Evolutionary conservation across 2,329 filamentous ascomycete genomes (phyloP), one percentile per base, ranked within the genome.

Genomic region (Aspergillus luchuensis): DNA sequence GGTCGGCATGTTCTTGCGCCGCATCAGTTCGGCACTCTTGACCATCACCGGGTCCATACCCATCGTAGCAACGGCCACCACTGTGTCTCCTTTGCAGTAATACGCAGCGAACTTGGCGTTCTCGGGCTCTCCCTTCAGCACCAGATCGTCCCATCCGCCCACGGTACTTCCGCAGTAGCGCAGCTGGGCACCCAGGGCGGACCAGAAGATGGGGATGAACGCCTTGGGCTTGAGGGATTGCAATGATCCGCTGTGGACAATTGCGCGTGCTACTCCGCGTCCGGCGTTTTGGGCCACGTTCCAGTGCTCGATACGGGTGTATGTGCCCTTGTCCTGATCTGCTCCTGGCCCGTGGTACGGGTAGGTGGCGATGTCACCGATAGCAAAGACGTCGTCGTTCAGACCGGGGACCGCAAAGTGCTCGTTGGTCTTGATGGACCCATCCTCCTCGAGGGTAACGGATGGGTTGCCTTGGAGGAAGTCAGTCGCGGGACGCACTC

Each of bases 161-260:
- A 82, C 79, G 0, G 93, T 92, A 79, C 94, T 95, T 11, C 95
- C 95, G 72, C 92, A 97, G 82, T 99, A 99, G 49, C 95, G 87
- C 69, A 99, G 78, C 79, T 99, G 95, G 5, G 88, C 85, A 5
- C 93, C 92, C 5, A 99, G 80, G 0, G 95, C 95, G 1, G 92
- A 97, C 95, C 95, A 99, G 82, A 99, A 99, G 54, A 99, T 86
- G 0, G 95, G 95, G 60, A 95, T 94, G 77, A 97, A 97, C 2
- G 86, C 82, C 68, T 90, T 87, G 0, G 87, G 82, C 63, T 83
- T 82, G 49, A 83, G 75, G 7, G 83, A 67, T 2, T 65, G 65
- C 77, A 71, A 61, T 1, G 69, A 59, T 2, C 65, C 57, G 4
- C 68, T 85, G 69, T 89, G 82, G 66, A 87, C 84, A 71, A 99